A percentile compares a stretch with the other conserved stretches of the same genome.
phyloP scores from a whole-genome alignment of 768 basidiomycete genomes.

The Leccinum imitatum region DNA sequence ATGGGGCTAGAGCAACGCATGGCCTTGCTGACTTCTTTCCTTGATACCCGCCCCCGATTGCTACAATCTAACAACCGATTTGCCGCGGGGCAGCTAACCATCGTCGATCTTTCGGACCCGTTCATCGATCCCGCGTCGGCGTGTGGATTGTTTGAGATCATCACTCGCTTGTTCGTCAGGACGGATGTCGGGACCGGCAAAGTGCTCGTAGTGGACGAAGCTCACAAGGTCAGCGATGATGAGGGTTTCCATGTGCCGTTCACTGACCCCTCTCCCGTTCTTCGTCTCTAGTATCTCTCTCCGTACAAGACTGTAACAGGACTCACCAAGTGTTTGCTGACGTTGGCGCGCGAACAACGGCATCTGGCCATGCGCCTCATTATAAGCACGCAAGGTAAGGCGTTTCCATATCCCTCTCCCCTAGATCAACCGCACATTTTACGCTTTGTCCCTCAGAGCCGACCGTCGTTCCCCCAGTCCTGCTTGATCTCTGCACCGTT shows the following conservation, averaged over 20 bases:
- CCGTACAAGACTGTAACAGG: conserved; percentile 44
- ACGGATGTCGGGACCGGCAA: conserved; percentile 62
- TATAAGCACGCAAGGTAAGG: conserved; percentile 69
- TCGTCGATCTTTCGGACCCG: conserved; percentile 71
- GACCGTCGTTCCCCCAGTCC: conserved; percentile 64
- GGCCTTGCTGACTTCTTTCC: conserved; percentile 57
- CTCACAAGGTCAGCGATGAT: conserved; percentile 56
- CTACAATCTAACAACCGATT: conserved; percentile 41
- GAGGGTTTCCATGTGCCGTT: background rate
- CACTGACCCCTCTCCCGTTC: background rate
- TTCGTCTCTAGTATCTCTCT: conserved; percentile 55
- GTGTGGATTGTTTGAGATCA: conserved; percentile 69
- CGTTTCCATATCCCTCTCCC: background rate
- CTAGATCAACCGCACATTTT: background rate
- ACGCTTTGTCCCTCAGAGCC: conserved; percentile 47
- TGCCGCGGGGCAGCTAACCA: conserved; percentile 55
- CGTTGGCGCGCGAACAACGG: conserved; percentile 65
- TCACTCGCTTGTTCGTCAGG: conserved; percentile 63
- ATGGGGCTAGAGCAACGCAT: conserved; percentile 62
- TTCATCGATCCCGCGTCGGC: conserved; percentile 69
- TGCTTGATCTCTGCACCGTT: conserved; percentile 66
- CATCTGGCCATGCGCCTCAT: conserved; percentile 72
- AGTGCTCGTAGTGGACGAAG: conserved; percentile 71
- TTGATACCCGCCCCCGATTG: conserved; percentile 33
- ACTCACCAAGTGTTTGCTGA: conserved; percentile 56